Conservation (phyloP, 208 protist genomes). For the Crithidia thermophila region DNA sequence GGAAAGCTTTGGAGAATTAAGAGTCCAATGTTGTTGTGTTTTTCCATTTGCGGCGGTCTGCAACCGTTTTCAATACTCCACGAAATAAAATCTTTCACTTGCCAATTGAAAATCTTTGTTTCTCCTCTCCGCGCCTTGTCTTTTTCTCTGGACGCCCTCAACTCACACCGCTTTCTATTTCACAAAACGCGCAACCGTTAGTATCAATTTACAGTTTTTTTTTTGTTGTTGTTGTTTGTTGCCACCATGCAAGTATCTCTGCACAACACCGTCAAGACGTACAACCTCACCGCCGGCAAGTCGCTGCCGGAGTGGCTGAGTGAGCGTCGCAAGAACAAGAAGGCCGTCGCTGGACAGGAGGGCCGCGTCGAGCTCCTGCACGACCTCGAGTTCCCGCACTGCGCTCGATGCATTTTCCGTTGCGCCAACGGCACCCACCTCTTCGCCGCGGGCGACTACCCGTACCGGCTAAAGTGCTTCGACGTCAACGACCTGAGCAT, state of each 20-base stretch:
- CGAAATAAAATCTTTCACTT: background rate
- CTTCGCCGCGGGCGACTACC: constrained; percentile 89
- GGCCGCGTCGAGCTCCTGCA: constrained; percentile 88
- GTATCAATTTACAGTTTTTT: background rate
- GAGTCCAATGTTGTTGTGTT: background rate
- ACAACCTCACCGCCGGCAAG: constrained; percentile 90
- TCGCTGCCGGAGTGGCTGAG: constrained; percentile 87
- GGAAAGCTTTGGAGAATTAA: too few relatives aligned
- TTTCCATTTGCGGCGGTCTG: background rate
- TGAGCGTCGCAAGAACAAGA: constrained; percentile 74
- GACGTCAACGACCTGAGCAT: constrained; percentile 91
- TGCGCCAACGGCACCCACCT: constrained; percentile 84
- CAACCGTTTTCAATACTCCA: background rate
- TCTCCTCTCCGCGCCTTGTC: background rate
- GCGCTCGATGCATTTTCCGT: constrained; percentile 76
- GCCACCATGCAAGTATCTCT: constrained; percentile 79
- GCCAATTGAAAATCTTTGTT: background rate
- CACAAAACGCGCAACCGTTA: background rate
- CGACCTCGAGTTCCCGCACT: constrained; percentile 90
- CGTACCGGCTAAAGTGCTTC: constrained; percentile 88
- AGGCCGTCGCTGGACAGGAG: constrained; percentile 45
- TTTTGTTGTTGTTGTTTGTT: constrained; percentile 9
- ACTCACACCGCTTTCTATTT: background rate
- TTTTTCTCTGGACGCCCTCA: background rate
- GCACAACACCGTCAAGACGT: constrained; percentile 88